Base-by-base conservation (phyloP, 1,284 basidiomycete species). In the Prillingera fragicola region DNA sequence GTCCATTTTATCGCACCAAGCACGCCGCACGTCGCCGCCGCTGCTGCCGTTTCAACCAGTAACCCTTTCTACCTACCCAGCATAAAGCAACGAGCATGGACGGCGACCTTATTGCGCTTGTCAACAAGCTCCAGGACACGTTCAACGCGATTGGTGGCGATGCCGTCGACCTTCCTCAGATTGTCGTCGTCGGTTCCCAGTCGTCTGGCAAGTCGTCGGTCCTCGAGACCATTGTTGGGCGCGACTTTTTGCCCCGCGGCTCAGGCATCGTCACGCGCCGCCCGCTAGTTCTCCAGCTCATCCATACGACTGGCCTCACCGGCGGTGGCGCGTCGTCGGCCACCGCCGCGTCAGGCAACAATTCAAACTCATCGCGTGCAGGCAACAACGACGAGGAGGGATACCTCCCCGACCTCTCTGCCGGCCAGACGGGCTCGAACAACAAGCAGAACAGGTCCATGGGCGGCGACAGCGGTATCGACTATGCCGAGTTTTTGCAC, bases 401-500 rank as follows among this genome's bases (percentile, higher is more conserved):
- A 7, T 67, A 66, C 46, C 51, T 67, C 13, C 63, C 65, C 8
- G 54, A 63, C 34, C 50, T 69, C 14, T 60, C 62, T 8, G 40
- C 48, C 24, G 55, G 58, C 17, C 50, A 50, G 7, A 48, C 25
- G 41, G 38, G 54, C 53, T 6, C 50, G 52, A 2, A 48, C 55
- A 13, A 49, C 53, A 9, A 55, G 55, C 8, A 33, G 8, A 28
- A 35, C 25, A 29, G 49, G 34, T 36, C 35, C 8, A 65, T 67
- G 59, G 61, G 63, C 33, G 57, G 56, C 25, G 50, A 54, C 36
- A 51, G 53, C n/a, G 68, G 65, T 54, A 81, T 80, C 21, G 91
- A 94, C 77, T 97, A 92, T 81, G 94, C 82, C 41, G 94, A 98
- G 71, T 98, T 98, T 71, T 78, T 97, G 24, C 94, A 98, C 71